These are phyloP conservation scores for Alternaria atra DNA, from an alignment of 2,329 filamentous ascomycete species.

Conservation along the genomic window DNA sequence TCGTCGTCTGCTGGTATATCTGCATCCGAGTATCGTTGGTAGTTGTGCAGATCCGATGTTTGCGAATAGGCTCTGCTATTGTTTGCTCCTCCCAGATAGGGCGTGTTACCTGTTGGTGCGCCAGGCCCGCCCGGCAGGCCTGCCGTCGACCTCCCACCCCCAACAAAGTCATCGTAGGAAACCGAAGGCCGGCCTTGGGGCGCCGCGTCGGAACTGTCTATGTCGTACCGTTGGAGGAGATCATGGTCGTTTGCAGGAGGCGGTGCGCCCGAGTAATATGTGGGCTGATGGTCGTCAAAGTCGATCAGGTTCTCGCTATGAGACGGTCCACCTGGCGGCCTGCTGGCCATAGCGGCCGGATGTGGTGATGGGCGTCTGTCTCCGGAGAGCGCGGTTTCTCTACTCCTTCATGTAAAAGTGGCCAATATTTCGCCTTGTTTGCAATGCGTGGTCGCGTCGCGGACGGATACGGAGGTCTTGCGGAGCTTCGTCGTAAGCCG, in stretches of 20 bases:
- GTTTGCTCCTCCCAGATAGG: constrained; percentile 49
- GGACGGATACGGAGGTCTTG: constrained; percentile 25
- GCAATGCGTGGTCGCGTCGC: constrained; percentile 10
- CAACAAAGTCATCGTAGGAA: constrained; percentile 95
- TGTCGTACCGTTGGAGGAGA: constrained; percentile 77
- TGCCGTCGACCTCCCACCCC: constrained; percentile 63
- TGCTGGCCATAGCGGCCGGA: constrained; percentile 59
- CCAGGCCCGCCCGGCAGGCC: constrained; percentile 57
- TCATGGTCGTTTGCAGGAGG: constrained; percentile 85
- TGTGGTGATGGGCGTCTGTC: constrained; percentile 23
- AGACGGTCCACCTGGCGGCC: constrained; percentile 62
- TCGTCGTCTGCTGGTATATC: constrained; percentile 84
- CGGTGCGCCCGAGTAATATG: constrained; percentile 78
- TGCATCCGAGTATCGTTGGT: constrained; percentile 88
- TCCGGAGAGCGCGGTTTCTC: constrained; percentile 34
- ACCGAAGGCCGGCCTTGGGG: constrained; percentile 79
- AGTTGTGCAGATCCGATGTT: constrained; percentile 84
- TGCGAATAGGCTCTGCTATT: constrained; percentile 67
- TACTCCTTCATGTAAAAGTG: constrained; percentile 36
- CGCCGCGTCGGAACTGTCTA: constrained; percentile 70
- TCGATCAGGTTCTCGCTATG: constrained; percentile 72
- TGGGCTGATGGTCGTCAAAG: constrained; percentile 73
- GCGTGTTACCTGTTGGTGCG: constrained; percentile 47
- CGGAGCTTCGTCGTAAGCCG: constrained; percentile 25
- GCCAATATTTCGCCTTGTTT: not conserved